These are phyloP conservation scores for Chaetoceros muelleri DNA, from an alignment of 108 stramenopile species.

Conservation along the genomic window DNA sequence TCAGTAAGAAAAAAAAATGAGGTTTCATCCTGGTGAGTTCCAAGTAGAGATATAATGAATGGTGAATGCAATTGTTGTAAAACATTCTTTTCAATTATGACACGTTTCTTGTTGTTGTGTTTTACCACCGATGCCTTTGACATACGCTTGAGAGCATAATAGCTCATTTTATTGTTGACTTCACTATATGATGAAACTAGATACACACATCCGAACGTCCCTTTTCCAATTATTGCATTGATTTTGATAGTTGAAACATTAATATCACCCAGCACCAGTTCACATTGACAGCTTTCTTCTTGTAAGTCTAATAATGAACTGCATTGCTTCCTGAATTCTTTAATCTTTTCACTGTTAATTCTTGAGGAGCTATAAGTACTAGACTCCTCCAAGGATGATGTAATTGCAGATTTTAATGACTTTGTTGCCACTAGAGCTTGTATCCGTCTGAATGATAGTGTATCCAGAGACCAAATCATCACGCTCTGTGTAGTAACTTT, in stretches of 20 bases:
- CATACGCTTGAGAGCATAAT: conserved; percentile 36
- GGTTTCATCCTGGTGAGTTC: conserved; percentile 28
- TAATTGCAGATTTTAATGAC: conserved; percentile 16
- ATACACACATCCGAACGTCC: conserved; percentile 31
- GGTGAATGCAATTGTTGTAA: conserved; percentile 18
- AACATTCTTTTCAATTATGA: conserved; percentile 31
- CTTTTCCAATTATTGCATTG: conserved; percentile 16
- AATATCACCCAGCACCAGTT: conserved; percentile 1
- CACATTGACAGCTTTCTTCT: conserved; percentile 12
- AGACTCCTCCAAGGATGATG: conserved; percentile 3
- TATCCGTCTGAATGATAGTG: conserved; percentile 23
- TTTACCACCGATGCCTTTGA: conserved; percentile 26
- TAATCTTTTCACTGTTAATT: conserved; percentile 9
- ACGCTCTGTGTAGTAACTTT: conserved; percentile 22
- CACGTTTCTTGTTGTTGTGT: conserved; percentile 21
- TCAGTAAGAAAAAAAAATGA: conserved; percentile 34
- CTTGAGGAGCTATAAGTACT: neutral
- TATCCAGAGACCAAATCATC: conserved; percentile 24
- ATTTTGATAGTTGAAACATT: neutral
- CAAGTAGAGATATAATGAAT: conserved; percentile 25
- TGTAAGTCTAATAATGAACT: conserved; percentile 29
- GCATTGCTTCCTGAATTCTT: conserved; percentile 8
- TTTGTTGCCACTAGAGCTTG: conserved; percentile 25
- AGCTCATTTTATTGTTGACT: conserved; percentile 2
- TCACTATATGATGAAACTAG: conserved; percentile 12